Conservation (phyloP, 352 stramenopile species). For the Detonula confervacea region DNA sequence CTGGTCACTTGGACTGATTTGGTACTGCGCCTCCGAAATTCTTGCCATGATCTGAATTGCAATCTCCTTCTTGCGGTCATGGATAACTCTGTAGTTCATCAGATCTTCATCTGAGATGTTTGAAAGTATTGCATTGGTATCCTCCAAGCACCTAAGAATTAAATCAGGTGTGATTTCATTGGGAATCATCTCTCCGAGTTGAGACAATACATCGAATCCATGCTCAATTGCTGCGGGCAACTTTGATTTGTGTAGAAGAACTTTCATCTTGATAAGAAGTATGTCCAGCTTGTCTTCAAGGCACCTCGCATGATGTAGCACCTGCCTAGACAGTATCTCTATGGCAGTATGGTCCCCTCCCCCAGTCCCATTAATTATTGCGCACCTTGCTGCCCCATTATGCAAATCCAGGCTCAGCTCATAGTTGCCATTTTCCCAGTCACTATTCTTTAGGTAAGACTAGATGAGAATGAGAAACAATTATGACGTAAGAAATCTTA, state of each 20-base stretch:
- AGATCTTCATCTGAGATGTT: background rate
- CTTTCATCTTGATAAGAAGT: background rate
- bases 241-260: background rate
- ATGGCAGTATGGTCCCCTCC: no score
- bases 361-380: no score
- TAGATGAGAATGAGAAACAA: no score
- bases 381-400: no score
- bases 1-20: background rate
- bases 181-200: slow-evolving; percentile 3
- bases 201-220: background rate
- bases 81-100: slow-evolving; percentile 17
- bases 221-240: background rate
- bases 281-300: background rate
- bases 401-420: no score
- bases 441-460: no score
- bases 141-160: background rate
- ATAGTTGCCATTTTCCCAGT: no score
- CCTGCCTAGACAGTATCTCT: background rate
- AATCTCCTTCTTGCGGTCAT: background rate
- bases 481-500: no score
- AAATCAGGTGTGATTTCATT: background rate
- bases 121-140: background rate
- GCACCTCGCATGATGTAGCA: background rate
- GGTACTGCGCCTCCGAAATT: background rate
- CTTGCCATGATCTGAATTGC: slow-evolving; percentile 18